phyloP scores from a whole-genome alignment of 1,139 yeast species.

The Scheffersomyces lignicola region DNA sequence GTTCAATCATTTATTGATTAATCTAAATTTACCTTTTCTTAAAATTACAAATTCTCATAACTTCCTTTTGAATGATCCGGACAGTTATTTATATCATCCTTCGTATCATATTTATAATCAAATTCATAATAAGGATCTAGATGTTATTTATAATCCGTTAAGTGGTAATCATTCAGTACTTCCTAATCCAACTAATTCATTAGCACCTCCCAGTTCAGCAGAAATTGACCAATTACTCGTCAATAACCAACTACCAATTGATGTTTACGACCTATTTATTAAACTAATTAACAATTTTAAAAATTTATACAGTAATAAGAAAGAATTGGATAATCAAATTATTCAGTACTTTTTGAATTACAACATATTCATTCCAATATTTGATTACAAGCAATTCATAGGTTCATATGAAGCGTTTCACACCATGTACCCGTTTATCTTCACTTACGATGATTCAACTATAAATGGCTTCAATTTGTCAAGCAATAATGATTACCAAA shows the following conservation, averaged over 20 bases:
- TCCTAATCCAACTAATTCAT: slow-evolving; percentile 6
- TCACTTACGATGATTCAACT: slow-evolving; percentile 50
- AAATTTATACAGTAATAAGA: slow-evolving; percentile 40
- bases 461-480: slow-evolving; percentile 52
- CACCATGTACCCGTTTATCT: slow-evolving; percentile 55
- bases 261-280: slow-evolving; percentile 46
- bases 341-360: slow-evolving; percentile 55
- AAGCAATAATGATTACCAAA: slow-evolving; percentile 46
- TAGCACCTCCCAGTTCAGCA: slow-evolving; percentile 5
- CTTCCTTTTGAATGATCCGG: slow-evolving; percentile 44
- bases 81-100: slow-evolving; percentile 45
- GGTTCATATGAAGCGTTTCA: slow-evolving; percentile 57
- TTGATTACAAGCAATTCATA: slow-evolving; percentile 59
- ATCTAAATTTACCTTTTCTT: slow-evolving; percentile 46
- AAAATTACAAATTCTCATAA: slow-evolving; percentile 51
- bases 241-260: slow-evolving; percentile 34
- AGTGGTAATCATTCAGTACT: slow-evolving; percentile 24
- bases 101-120: slow-evolving; percentile 40
- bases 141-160: slow-evolving; percentile 45
- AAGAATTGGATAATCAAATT: slow-evolving; percentile 53
- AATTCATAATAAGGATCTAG: slow-evolving; percentile 42
- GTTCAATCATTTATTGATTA: slow-evolving; percentile 47
- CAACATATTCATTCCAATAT: slow-evolving; percentile 60
- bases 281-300: slow-evolving; percentile 49
- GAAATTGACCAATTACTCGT: slow-evolving; percentile 15